These are phyloP conservation scores for Cystoisospora suis DNA, from an alignment of 169 alveolate genomes.

Conservation along the genomic window DNA sequence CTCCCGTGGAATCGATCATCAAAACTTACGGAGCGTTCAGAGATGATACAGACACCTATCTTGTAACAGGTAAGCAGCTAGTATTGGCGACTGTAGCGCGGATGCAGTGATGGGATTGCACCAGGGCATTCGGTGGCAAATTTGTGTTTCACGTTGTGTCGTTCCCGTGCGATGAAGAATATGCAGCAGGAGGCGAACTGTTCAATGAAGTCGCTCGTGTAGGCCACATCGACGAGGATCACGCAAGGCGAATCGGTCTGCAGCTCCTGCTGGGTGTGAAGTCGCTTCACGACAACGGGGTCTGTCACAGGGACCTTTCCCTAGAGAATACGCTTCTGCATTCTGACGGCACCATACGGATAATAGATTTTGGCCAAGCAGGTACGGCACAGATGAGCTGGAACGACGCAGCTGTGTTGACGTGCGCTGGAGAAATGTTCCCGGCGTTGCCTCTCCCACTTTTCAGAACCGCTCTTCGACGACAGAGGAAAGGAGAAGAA, in stretches of 20 bases:
- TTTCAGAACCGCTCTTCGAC: slow-evolving; percentile 29
- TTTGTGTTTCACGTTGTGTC: not conserved
- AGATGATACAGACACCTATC: slow-evolving; percentile 44
- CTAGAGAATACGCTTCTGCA: slow-evolving; percentile 56
- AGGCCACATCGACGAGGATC: slow-evolving; percentile 22
- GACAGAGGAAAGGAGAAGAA: not conserved
- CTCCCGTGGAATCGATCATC: slow-evolving; percentile 27
- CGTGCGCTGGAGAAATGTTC: not conserved
- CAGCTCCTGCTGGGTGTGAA: slow-evolving; percentile 52
- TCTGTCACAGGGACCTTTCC: slow-evolving; percentile 51
- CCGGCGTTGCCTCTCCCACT: not conserved
- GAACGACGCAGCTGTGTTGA: too few species aligned
- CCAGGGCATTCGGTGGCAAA: too few species aligned
- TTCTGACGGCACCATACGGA: slow-evolving; percentile 43
- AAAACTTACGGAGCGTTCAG: slow-evolving; percentile 20
- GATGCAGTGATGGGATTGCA: too few species aligned
- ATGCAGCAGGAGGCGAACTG: slow-evolving; percentile 44
- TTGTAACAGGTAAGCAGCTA: slow-evolving; percentile 28
- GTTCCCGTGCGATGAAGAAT: not conserved
- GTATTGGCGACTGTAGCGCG: too few species aligned
- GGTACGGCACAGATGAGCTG: too few species aligned
- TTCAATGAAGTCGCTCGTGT: slow-evolving; percentile 38
- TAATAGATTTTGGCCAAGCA: slow-evolving; percentile 61
- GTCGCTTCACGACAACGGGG: slow-evolving; percentile 53
- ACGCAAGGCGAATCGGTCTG: slow-evolving; percentile 27